Base-by-base conservation (phyloP, 345 rosid genomes). In the Moricandia arvensis region DNA sequence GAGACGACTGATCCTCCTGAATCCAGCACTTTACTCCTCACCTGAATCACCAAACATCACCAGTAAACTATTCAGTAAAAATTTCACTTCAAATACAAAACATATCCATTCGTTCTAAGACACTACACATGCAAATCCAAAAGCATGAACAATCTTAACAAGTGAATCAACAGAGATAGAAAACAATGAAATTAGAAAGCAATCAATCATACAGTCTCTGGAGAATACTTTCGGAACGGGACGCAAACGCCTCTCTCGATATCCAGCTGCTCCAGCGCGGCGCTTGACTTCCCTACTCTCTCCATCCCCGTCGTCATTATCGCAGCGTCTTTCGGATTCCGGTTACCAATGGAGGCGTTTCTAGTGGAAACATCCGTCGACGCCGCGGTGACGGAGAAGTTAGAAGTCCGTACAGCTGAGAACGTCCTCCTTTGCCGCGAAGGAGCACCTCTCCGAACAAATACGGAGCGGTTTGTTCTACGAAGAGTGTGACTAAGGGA, bases 191-290 rank as follows among this genome's bases (percentile, higher is more conserved):
- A 72, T 11, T 35, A 59, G 33, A 65, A 24, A 17, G 17, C 41
- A 49, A 43, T 43, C 16, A 43, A 43, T 75, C 92, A 75, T 91
- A 94, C 98, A 49, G 88, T 88, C 80, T 90, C 94, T 45, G 97
- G 97, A 68, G 97, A 71, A 80, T 94, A 94, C 89, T 94, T 94
- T 87, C 98, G 89, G 84, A 94, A 94, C 0, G 98, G 97, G 67
- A 91, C 82, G 79, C 98, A 94, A 30, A 94, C 98, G 71, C 98
- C 97, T 75, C 98, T 90, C 77, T 94, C 98, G 77, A 94, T 87
- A 81, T 94, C 98, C 10, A 94, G 90, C 83, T 74, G 91, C 54
- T 94, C 97, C 88, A 94, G 59, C 62, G 97, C 97, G 41, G 72
- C 64, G 74, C 89, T 91, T 43, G 96, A 88, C 43, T 72, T 82